Conservation (phyloP, 2,329 filamentous ascomycete genomes). For the Aspergillus flavus region DNA sequence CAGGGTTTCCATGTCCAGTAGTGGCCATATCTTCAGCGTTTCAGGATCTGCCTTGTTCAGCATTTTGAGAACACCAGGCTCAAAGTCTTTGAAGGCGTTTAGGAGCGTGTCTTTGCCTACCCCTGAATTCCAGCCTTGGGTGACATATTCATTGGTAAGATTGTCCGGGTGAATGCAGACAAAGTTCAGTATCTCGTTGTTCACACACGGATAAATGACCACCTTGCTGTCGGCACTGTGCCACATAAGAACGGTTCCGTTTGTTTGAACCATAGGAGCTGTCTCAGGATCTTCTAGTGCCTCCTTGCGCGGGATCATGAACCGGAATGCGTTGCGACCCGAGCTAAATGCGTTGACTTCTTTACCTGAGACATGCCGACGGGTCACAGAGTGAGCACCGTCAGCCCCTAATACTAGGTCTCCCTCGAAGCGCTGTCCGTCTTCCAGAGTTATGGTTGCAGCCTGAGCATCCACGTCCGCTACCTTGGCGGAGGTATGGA, state of each 20-base stretch:
- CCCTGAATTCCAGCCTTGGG: constrained; percentile 37
- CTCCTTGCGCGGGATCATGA: constrained; percentile 53
- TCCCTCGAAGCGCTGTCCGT: constrained; percentile 47
- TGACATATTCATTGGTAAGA: constrained; percentile 40
- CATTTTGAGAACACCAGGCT: constrained; percentile 40
- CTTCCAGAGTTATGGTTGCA: constrained; percentile 49
- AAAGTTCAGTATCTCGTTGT: constrained; percentile 54
- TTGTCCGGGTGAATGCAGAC: constrained; percentile 54
- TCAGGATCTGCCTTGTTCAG: constrained; percentile 46
- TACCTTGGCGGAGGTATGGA: constrained; percentile 50
- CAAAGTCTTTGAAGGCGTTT: constrained; percentile 43
- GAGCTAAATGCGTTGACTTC: constrained; percentile 46
- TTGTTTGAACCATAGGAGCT: constrained; percentile 38
- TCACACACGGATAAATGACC: constrained; percentile 51
- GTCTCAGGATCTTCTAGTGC: constrained; percentile 44
- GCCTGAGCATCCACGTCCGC: constrained; percentile 45
- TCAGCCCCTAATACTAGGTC: constrained; percentile 60
- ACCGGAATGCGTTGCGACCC: constrained; percentile 62
- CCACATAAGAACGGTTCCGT: constrained; percentile 49
- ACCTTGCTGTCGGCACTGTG: constrained; percentile 47
- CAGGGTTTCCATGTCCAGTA: constrained; percentile 65
- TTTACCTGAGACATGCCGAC: constrained; percentile 31
- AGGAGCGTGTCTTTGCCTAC: constrained; percentile 29
- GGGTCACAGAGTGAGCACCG: constrained; percentile 48
- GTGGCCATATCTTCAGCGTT: constrained; percentile 58